These are phyloP conservation scores for Quercus gilva DNA, from an alignment of 306 rosid genomes.

Conservation along the genomic window DNA sequence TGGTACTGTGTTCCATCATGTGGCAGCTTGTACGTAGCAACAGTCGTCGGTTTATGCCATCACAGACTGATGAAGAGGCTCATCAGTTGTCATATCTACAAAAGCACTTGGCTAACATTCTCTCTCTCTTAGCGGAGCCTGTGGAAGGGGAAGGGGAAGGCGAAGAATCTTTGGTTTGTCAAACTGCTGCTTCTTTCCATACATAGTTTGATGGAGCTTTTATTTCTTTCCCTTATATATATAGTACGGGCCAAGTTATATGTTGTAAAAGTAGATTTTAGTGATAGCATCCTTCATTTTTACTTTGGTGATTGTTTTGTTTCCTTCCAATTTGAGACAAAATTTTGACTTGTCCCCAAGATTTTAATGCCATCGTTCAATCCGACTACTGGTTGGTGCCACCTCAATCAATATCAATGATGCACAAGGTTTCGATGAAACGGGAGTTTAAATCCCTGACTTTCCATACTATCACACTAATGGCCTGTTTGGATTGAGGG, in stretches of 20 bases:
- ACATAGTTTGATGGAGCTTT: slow-evolving; percentile 10
- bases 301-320: neutral
- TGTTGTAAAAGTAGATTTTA: neutral
- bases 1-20: slow-evolving; percentile 13
- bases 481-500: no score
- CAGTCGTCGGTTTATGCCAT: slow-evolving; percentile 78
- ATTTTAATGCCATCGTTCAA: neutral
- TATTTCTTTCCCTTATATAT: neutral
- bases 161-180: slow-evolving; percentile 80
- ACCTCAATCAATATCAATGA: neutral
- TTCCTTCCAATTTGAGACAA: neutral
- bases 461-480: neutral
- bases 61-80: slow-evolving; percentile 90
- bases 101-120: slow-evolving; percentile 76
- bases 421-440: neutral
- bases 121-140: slow-evolving; percentile 80
- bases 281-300: neutral
- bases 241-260: neutral
- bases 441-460: neutral
- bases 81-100: slow-evolving; percentile 86
- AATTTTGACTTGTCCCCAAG: neutral
- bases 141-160: slow-evolving; percentile 76
- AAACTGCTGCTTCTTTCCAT: slow-evolving; percentile 18
- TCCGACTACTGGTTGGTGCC: neutral
- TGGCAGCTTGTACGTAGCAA: slow-evolving; percentile 97